Percentiles rank a stretch among this genome's conserved stretches.
Conservation (phyloP, 1,284 basidiomycete species). For the Pascua guehoae region DNA sequence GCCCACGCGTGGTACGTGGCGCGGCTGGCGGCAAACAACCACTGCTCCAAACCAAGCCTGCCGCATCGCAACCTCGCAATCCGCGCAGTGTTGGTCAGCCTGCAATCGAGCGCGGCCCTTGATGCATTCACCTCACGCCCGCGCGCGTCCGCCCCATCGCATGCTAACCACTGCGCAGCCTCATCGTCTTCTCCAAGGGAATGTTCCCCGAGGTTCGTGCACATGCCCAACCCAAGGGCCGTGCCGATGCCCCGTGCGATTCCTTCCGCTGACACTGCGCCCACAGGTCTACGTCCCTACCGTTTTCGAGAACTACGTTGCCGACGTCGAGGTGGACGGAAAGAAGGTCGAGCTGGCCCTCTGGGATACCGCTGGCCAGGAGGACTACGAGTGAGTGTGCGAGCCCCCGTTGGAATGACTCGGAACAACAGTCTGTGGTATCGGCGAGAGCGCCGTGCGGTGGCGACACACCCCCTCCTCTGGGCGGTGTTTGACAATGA, state of each 20-base stretch:
- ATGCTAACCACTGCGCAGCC: slow-evolving; percentile 21
- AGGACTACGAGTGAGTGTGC: slow-evolving; percentile 57
- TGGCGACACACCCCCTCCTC: background rate
- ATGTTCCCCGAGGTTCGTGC: slow-evolving; percentile 81
- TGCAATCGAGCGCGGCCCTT: too few relatives aligned
- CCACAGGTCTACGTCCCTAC: slow-evolving; percentile 85
- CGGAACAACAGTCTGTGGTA: background rate
- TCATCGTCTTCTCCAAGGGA: slow-evolving; percentile 65
- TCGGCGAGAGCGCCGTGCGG: background rate
- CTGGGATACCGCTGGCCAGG: slow-evolving; percentile 95
- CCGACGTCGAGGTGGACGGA: slow-evolving; percentile 83
- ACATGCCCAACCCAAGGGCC: background rate
- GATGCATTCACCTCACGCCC: background rate
- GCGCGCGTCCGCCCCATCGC: background rate
- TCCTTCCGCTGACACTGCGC: slow-evolving; percentile 11
- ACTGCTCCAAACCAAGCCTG: background rate
- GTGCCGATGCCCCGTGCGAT: background rate
- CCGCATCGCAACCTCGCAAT: background rate
- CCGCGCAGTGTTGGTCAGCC: too few relatives aligned
- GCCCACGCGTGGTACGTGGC: background rate
- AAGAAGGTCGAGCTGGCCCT: slow-evolving; percentile 88
- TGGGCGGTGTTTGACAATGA: background rate
- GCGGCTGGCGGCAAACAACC: too few relatives aligned
- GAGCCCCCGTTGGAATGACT: background rate
- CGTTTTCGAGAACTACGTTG: slow-evolving; percentile 81